phyloP scores from a whole-genome alignment of 2,329 filamentous ascomycete species.

The Pyrenophora tritici-repentis region DNA sequence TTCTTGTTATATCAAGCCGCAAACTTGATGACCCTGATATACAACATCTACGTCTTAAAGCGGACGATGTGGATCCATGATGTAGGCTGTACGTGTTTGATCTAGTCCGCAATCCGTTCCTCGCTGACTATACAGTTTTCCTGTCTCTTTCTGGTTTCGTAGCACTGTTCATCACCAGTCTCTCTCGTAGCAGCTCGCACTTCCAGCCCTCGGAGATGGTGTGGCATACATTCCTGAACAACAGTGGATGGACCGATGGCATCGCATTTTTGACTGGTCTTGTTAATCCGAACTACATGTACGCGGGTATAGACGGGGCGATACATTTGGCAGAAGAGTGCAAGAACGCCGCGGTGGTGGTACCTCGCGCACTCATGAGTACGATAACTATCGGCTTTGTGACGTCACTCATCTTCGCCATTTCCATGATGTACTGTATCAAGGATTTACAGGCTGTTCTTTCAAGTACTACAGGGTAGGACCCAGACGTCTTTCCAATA shows the following conservation, averaged over 20 bases:
- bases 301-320: conserved; percentile 32
- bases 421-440: conserved; percentile 25
- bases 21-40: conserved; percentile 16
- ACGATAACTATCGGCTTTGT: conserved; percentile 41
- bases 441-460: conserved; percentile 16
- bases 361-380: conserved; percentile 44
- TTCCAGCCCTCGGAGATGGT: conserved; percentile 41
- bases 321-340: conserved; percentile 39
- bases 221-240: conserved; percentile 54
- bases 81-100: conserved; percentile 20
- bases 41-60: conserved; percentile 21
- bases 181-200: conserved; percentile 46
- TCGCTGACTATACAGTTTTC: too few species aligned
- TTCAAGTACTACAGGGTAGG: conserved; percentile 18
- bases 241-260: conserved; percentile 51
- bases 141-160: conserved; percentile 44
- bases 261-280: conserved; percentile 50
- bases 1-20: conserved; percentile 21
- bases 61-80: conserved; percentile 26
- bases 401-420: conserved; percentile 22
- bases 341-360: conserved; percentile 27
- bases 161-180: conserved; percentile 54
- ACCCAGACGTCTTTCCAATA: too few species aligned
- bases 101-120: conserved; percentile 7
- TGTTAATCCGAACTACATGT: conserved; percentile 22